These are phyloP conservation scores for Cucumis melo DNA, from an alignment of 306 rosid genomes.

Conservation along the genomic window DNA sequence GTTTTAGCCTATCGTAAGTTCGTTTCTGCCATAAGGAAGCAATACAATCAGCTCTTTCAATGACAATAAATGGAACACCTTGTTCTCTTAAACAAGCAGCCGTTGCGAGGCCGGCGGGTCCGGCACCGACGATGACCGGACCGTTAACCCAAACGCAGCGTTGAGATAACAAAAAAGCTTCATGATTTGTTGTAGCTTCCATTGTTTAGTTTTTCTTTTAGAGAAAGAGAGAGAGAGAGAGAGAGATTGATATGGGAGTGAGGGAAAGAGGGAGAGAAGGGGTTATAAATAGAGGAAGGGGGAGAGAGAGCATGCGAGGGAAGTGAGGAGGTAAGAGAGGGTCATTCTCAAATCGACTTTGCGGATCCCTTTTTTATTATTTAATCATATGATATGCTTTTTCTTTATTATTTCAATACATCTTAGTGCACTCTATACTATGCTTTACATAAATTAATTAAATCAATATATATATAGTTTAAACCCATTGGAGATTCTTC, in stretches of 20 bases:
- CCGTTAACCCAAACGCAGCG: constrained; percentile 74
- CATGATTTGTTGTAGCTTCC: background rate
- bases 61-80: constrained; percentile 69
- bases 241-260: constrained; percentile 40
- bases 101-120: constrained; percentile 89
- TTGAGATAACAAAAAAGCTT: constrained; percentile 24
- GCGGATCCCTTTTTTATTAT: background rate
- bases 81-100: constrained; percentile 79
- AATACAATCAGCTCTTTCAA: constrained; percentile 69
- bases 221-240: background rate
- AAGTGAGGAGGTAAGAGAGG: constrained; percentile 2
- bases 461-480: too few relatives aligned
- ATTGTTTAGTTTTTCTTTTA: background rate
- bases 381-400: constrained; percentile 13
- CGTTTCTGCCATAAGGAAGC: constrained; percentile 93
- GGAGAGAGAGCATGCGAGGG: constrained; percentile 23
- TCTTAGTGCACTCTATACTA: constrained; percentile 20
- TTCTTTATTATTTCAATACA: constrained; percentile 24
- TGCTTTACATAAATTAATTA: background rate
- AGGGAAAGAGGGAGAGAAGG: constrained; percentile 11
- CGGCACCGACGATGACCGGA: constrained; percentile 85
- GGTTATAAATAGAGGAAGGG: constrained; percentile 35
- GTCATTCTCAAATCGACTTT: constrained; percentile 19
- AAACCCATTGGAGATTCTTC: background rate
- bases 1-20: constrained; percentile 72